These are phyloP conservation scores for Colletotrichum musicola DNA, from an alignment of 2,329 filamentous ascomycete genomes.

Conservation along the genomic window DNA sequence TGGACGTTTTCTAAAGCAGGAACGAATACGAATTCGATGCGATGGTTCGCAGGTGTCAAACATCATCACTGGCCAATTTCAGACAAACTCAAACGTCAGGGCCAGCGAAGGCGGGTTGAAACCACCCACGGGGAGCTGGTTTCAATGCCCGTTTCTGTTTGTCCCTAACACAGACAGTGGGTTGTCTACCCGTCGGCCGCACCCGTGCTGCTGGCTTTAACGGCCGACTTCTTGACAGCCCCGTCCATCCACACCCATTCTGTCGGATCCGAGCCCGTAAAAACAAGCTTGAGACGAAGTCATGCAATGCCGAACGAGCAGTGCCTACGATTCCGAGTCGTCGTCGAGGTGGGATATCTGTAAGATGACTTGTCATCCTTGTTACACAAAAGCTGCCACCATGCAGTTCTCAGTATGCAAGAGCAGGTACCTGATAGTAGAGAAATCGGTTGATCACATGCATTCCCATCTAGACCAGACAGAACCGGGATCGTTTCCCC, in stretches of 20 bases:
- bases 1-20: not conserved
- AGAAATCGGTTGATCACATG: too few species aligned
- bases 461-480: too few species aligned
- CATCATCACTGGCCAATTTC: slow-evolving; percentile 3
- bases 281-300: not conserved
- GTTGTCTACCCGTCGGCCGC: not conserved
- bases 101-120: slow-evolving; percentile 10
- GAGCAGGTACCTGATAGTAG: too few species aligned
- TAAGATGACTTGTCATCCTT: too few species aligned
- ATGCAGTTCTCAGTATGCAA: too few species aligned
- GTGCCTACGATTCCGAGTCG: too few species aligned
- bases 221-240: slow-evolving; percentile 18
- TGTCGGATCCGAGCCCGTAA: not conserved
- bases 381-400: too few species aligned
- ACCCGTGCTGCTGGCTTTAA: not conserved
- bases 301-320: not conserved
- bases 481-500: too few species aligned
- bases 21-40: slow-evolving; percentile 35
- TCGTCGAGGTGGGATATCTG: too few species aligned
- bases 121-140: slow-evolving; percentile 7
- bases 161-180: not conserved
- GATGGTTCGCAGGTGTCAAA: slow-evolving; percentile 7
- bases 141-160: slow-evolving; percentile 6
- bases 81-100: slow-evolving; percentile 12
- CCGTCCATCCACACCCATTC: slow-evolving; percentile 5